Conservation (phyloP, 257 asterid species). For the Solanum sitiens region DNA sequence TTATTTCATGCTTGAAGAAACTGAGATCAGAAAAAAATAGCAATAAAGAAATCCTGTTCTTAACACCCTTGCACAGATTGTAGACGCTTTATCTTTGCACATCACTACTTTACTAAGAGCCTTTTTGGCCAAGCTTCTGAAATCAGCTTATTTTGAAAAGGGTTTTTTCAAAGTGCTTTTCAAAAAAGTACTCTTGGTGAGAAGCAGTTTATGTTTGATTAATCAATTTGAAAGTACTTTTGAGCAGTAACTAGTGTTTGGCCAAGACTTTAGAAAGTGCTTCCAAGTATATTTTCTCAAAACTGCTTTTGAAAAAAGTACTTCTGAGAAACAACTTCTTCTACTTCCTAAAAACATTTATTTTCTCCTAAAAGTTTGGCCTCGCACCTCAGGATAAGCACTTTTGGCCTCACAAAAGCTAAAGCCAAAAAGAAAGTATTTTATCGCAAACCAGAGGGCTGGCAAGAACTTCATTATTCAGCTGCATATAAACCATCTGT, state of each 20-base stretch:
- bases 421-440: not conserved
- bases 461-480: not conserved
- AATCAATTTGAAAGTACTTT: not conserved
- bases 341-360: not conserved
- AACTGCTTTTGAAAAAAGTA: not conserved
- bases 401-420: not conserved
- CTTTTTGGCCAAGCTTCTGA: not conserved
- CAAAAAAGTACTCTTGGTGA: not conserved
- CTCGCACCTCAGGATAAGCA: not conserved
- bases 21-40: not conserved
- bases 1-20: not conserved
- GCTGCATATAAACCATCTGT: not conserved
- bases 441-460: not conserved
- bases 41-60: not conserved
- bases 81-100: not conserved
- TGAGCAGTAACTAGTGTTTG: not conserved
- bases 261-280: not conserved
- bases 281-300: not conserved
- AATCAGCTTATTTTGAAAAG: not conserved
- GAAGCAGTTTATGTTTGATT: not conserved
- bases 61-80: not conserved
- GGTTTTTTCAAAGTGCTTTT: not conserved
- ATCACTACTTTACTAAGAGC: not conserved
- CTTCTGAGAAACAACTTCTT: not conserved
- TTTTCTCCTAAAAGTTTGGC: not conserved